Evolutionary conservation across 345 rosid genomes (phyloP).

Genomic region (Trapa incisa): DNA sequence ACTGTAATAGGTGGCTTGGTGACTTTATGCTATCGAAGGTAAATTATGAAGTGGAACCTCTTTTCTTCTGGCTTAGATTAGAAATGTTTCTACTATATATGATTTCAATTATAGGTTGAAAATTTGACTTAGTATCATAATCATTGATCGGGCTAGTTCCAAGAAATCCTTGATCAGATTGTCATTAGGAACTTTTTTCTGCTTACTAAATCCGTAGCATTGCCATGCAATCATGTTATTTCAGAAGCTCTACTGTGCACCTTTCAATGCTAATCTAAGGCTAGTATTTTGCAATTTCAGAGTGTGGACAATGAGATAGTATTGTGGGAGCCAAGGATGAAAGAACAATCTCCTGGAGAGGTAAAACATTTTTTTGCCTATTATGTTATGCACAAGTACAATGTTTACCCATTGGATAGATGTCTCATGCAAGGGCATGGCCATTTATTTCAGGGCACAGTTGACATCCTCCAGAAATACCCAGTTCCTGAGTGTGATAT

Average conservation of each 20-base stretch:
- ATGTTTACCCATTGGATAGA: not conserved
- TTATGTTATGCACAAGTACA: not conserved
- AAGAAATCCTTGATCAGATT: not conserved
- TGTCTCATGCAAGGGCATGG: not conserved
- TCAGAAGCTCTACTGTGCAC: not conserved
- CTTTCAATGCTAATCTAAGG: not conserved
- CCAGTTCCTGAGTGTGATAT: conserved; percentile 90
- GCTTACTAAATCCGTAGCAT: not conserved
- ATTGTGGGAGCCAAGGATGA: conserved; percentile 89
- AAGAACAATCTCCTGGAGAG: conserved; percentile 98
- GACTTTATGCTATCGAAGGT: conserved; percentile 92
- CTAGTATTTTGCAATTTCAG: conserved; percentile 18
- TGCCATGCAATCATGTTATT: not conserved
- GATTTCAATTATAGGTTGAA: not conserved
- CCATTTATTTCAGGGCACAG: conserved; percentile 40
- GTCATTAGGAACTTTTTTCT: not conserved
- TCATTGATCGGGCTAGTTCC: not conserved
- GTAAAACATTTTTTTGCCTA: conserved; percentile 22
- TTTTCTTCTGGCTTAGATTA: not conserved
- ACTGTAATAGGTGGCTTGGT: conserved; percentile 94
- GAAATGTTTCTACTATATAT: not conserved
- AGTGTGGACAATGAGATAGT: conserved; percentile 95
- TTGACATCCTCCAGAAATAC: conserved; percentile 80
- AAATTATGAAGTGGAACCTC: not conserved
- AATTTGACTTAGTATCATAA: not conserved